Percentiles rank a stretch among this genome's conserved stretches.
Evolutionary conservation across 2,329 filamentous ascomycete species (phyloP).

Genomic region (Cordyceps javanica): DNA sequence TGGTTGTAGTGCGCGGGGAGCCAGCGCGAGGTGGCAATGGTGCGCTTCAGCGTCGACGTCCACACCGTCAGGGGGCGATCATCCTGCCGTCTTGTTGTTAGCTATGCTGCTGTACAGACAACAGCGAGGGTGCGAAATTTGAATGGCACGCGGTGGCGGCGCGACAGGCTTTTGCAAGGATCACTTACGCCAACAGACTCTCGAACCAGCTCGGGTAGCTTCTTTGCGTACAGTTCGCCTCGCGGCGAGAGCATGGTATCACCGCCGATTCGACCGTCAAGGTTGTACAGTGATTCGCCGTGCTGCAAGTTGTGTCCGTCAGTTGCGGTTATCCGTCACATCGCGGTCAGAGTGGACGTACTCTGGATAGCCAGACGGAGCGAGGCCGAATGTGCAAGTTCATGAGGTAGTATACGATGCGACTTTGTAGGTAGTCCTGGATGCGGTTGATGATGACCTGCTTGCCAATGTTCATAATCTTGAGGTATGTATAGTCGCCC

Average conservation of each 20-base stretch:
- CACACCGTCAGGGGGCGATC: constrained; percentile 56
- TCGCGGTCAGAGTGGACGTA: constrained; percentile 38
- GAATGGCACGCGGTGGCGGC: too few relatives aligned
- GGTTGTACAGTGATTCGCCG: constrained; percentile 89
- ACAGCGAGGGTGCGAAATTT: too few relatives aligned
- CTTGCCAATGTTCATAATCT: constrained; percentile 92
- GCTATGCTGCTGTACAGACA: not conserved
- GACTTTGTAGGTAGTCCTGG: constrained; percentile 91
- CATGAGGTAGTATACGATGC: constrained; percentile 97
- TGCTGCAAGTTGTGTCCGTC: constrained; percentile 51
- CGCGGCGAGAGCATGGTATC: constrained; percentile 82
- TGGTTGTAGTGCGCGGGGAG: constrained; percentile 81
- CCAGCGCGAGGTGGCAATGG: constrained; percentile 84
- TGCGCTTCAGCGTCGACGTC: constrained; percentile 65
- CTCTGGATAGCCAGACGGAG: constrained; percentile 92
- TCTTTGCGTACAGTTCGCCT: constrained; percentile 79
- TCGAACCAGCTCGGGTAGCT: constrained; percentile 76
- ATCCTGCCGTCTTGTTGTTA: constrained; percentile 34
- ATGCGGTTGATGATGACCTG: constrained; percentile 98
- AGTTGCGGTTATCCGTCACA: not conserved
- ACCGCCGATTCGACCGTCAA: constrained; percentile 85
- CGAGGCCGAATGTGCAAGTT: constrained; percentile 96
- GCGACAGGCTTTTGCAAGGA: too few relatives aligned
- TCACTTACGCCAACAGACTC: constrained; percentile 75
- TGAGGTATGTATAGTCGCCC: constrained; percentile 84